A percentile compares a stretch with the other conserved stretches of the same genome.
Conservation (phyloP, 495 filamentous ascomycete species). For the Cercophora sp. region DNA sequence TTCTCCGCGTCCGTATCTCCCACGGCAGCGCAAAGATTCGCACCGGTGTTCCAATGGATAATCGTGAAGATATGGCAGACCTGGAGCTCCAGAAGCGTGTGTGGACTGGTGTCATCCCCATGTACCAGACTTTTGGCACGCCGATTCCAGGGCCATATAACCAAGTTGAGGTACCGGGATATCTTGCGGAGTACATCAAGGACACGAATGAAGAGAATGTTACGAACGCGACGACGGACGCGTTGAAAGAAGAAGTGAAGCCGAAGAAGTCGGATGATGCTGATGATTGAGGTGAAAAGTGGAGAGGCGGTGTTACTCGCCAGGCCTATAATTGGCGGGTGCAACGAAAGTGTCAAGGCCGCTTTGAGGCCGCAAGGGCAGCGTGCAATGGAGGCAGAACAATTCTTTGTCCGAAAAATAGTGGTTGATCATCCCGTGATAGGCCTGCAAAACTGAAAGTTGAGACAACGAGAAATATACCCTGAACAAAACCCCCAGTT, state of each 20-base stretch:
- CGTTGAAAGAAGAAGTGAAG: conserved; percentile 23
- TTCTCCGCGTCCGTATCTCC: conserved; percentile 65
- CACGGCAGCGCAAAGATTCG: conserved; percentile 78
- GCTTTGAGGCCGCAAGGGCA: no score
- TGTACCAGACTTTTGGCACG: conserved; percentile 60
- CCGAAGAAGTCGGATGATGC: conserved; percentile 7
- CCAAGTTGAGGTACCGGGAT: conserved; percentile 56
- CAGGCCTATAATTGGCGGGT: no score
- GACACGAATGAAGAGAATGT: conserved; percentile 51
- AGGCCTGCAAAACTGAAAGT: no score
- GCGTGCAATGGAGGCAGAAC: no score
- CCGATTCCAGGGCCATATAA: conserved; percentile 66
- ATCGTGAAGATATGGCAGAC: conserved; percentile 61
- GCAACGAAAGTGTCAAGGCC: no score
- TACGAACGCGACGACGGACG: conserved; percentile 50
- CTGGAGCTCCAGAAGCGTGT: conserved; percentile 55
- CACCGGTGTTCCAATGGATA: conserved; percentile 64
- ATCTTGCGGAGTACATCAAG: conserved; percentile 56
- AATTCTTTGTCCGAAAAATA: no score
- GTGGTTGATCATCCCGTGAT: no score
- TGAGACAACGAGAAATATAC: no score
- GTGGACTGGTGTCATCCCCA: conserved; percentile 85
- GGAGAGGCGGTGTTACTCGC: no score
- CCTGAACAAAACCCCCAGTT: no score
- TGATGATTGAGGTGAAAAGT: no score